Evolutionary conservation across 2,329 filamentous ascomycete species (phyloP), one percentile per base, ranked within the genome.

Genomic region (Sporothrix protearum): DNA sequence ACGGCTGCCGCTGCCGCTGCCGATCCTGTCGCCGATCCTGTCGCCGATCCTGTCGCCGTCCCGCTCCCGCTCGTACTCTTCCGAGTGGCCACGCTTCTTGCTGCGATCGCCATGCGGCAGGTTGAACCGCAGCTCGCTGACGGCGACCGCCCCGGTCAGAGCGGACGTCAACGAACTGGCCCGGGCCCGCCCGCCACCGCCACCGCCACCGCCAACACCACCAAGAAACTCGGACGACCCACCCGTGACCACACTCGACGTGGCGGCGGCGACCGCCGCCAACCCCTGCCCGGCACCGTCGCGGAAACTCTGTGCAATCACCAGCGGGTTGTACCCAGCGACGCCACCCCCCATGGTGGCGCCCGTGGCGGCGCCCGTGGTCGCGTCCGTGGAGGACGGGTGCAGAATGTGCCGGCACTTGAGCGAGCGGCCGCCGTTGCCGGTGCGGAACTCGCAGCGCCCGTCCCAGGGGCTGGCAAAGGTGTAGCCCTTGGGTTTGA

Each of bases 71-170:
- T 10, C 30, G 12, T n/a, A 10, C 8, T 45, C 59, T 22, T 64
- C 36, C 9, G 22, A 39, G n/a, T 22, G 14, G 9, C 28, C 59
- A n/a, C 36, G 3, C 25, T 22, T 36, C 14, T 72, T 69, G 63
- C 87, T 83, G 2, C 87, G 71, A 42, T 87, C 84, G 19, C 81
- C 79, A 66, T 86, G 87, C 0, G 93, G 94, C 0, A 97, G 86
- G 78, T 97, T 97, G 84, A 97, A 97, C 22, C 94, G 89, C 72
- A 98, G 83, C 80, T 97, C 95, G 79, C 93, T 96, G 33, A 97
- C 87, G 0, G 83, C 73, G 22, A 85, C 82, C 6, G 78, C 76
- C 14, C 76, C 84, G 76, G 73, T 83, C 71, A 76, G 76, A 61
- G 75, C 77, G 4, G 76, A 73, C 25, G 76, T 74, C 36, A 78